Conservation (phyloP, 1,284 basidiomycete genomes). For the Tausonia pullulans region DNA sequence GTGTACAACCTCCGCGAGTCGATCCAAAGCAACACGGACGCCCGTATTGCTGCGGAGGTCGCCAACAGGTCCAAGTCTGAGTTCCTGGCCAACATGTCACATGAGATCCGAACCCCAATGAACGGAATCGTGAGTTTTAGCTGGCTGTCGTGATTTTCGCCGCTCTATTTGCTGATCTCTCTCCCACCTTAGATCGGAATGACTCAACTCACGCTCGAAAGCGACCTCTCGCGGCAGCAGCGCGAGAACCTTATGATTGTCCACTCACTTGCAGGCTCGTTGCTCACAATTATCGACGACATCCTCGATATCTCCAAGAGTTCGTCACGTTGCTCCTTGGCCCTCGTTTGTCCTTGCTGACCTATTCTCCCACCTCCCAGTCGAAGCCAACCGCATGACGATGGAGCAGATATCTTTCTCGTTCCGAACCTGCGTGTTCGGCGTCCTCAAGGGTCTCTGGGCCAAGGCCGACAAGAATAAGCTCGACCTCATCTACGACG, state of each 20-base stretch:
- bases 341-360: neutral
- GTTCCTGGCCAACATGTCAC: constrained; percentile 96
- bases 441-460: constrained; percentile 94
- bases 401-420: constrained; percentile 99
- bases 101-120: constrained; percentile 70
- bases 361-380: constrained; percentile 36
- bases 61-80: constrained; percentile 95
- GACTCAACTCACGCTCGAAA: constrained; percentile 58
- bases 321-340: constrained; percentile 36
- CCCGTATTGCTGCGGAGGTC: constrained; percentile 91
- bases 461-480: constrained; percentile 97
- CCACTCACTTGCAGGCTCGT: constrained; percentile 82
- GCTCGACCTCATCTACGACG: constrained; percentile 91
- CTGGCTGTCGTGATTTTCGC: neutral
- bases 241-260: constrained; percentile 94
- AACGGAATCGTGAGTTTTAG: constrained; percentile 67
- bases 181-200: constrained; percentile 42
- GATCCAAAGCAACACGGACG: constrained; percentile 98
- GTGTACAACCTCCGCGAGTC: constrained; percentile 93
- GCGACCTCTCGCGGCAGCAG: constrained; percentile 83
- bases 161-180: neutral
- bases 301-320: constrained; percentile 98
- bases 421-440: constrained; percentile 91
- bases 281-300: constrained; percentile 95
- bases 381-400: constrained; percentile 98